These are phyloP conservation scores for Monilinia laxa DNA, from an alignment of 2,329 filamentous ascomycete genomes.

Conservation along the genomic window DNA sequence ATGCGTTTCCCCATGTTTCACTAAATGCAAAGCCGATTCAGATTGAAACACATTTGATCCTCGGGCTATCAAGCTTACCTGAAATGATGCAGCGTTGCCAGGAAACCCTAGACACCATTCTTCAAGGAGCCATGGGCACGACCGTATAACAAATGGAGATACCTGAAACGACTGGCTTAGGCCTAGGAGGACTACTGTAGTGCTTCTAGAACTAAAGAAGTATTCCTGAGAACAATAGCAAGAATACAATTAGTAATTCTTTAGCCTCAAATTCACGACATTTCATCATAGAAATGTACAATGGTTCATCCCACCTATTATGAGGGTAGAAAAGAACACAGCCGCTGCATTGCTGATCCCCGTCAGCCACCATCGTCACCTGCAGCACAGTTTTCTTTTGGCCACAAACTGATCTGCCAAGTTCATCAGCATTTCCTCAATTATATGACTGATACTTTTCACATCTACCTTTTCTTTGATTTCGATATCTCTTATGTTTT, in stretches of 20 bases:
- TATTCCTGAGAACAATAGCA: background rate
- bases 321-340: slow-evolving; percentile 1
- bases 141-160: too few species aligned
- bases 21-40: background rate
- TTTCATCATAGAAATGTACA: background rate
- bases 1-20: background rate
- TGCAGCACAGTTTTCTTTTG: slow-evolving; percentile 4
- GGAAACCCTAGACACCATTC: too few species aligned
- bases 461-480: background rate
- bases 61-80: background rate
- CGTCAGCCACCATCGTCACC: slow-evolving; percentile 11
- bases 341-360: slow-evolving; percentile 15
- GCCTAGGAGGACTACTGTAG: background rate
- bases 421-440: background rate
- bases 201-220: background rate
- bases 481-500: background rate
- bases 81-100: background rate
- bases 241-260: background rate
- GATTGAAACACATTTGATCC: background rate
- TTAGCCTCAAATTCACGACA: background rate
- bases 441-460: background rate
- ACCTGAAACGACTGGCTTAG: background rate
- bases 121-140: too few species aligned
- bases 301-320: slow-evolving; percentile 7
- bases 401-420: slow-evolving; percentile 18